Conservation (phyloP, 2,329 filamentous ascomycete species). For the Herpotrichia juniperi region DNA sequence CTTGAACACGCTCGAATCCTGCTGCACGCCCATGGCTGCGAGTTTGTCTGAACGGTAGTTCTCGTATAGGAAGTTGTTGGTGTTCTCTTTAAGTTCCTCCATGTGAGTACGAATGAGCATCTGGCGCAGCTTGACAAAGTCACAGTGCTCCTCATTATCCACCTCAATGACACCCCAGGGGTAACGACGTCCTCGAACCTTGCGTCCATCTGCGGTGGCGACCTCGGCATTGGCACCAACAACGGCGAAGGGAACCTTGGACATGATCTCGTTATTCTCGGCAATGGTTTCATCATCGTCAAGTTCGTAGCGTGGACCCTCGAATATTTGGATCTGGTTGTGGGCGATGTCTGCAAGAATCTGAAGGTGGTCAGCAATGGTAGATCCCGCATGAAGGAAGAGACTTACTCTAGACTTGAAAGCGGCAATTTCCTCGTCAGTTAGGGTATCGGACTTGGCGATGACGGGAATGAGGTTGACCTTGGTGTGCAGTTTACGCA, state of each 20-base stretch:
- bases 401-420: conserved; percentile 94
- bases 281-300: conserved; percentile 99
- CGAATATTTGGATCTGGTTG: conserved; percentile 98
- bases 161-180: conserved; percentile 99
- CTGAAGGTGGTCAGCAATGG: conserved; percentile 55
- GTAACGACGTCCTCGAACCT: conserved; percentile 94
- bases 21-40: conserved; percentile 95
- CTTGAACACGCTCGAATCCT: conserved; percentile 99
- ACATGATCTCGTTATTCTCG: conserved; percentile 99
- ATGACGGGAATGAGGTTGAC: conserved; percentile 99
- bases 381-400: background rate
- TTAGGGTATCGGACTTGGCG: conserved; percentile 97
- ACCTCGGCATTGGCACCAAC: conserved; percentile 97
- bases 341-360: conserved; percentile 96
- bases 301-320: conserved; percentile 96
- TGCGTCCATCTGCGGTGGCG: conserved; percentile 86
- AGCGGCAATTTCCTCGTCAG: conserved; percentile 89
- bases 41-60: conserved; percentile 99
- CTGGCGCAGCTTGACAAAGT: conserved; percentile 99
- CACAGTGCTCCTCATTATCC: conserved; percentile 99
- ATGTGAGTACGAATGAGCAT: conserved; percentile 99
- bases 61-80: conserved; percentile 98
- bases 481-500: conserved; percentile 99
- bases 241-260: conserved; percentile 97
- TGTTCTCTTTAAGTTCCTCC: conserved; percentile 99